Conservation (phyloP, 768 basidiomycete species). For the Leccinum imitatum region DNA sequence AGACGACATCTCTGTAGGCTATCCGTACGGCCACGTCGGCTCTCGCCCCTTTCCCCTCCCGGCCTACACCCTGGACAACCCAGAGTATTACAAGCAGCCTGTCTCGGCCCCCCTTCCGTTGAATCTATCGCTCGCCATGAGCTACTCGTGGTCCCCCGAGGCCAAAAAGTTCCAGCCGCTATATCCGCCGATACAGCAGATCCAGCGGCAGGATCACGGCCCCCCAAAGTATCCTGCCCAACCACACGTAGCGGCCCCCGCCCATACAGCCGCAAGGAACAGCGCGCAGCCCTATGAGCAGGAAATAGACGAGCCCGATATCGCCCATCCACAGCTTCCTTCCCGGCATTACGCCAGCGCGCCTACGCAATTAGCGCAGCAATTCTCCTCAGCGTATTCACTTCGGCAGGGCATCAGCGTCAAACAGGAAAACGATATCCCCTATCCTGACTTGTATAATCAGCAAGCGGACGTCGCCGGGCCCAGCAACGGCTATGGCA, state of each 20-base stretch:
- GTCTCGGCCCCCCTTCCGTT: slow-evolving; percentile 33
- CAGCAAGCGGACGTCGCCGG: slow-evolving; percentile 24
- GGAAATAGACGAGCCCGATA: slow-evolving; percentile 29
- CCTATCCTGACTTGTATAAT: slow-evolving; percentile 28
- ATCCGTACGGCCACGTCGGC: slow-evolving; percentile 25
- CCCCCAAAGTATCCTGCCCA: slow-evolving; percentile 20
- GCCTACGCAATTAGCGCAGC: slow-evolving; percentile 20
- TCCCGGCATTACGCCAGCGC: slow-evolving; percentile 25
- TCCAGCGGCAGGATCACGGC: slow-evolving; percentile 26
- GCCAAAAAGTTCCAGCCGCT: slow-evolving; percentile 37
- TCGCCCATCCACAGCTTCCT: slow-evolving; percentile 23
- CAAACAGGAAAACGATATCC: slow-evolving; percentile 31
- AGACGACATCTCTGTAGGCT: slow-evolving; percentile 24
- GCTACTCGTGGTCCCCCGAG: slow-evolving; percentile 33
- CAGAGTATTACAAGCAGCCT: slow-evolving; percentile 34
- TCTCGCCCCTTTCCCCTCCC: slow-evolving; percentile 26
- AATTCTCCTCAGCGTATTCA: slow-evolving; percentile 23
- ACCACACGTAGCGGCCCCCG: slow-evolving; percentile 12
- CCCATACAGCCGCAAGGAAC: slow-evolving; percentile 12
- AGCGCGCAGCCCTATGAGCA: slow-evolving; percentile 23
- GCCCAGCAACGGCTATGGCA: slow-evolving; percentile 22
- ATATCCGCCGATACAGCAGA: slow-evolving; percentile 34
- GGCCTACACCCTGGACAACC: slow-evolving; percentile 21
- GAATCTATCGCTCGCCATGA: slow-evolving; percentile 34
- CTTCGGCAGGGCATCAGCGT: slow-evolving; percentile 22